Base-by-base conservation (phyloP, 805 yeast species). In the Nakazawaea holstii region DNA sequence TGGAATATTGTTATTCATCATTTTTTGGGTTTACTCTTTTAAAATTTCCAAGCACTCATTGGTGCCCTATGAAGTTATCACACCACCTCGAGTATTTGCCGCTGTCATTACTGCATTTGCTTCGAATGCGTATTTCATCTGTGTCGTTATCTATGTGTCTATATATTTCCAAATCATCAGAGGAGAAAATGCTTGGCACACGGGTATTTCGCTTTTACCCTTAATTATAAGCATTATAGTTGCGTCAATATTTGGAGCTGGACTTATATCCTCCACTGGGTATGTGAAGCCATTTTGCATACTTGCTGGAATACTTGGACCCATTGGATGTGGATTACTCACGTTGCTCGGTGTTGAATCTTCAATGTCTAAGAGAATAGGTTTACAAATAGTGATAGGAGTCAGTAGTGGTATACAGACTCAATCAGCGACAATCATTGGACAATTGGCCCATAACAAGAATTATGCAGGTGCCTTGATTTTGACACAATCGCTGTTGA, bases 381-480 rank as follows among this genome's bases (percentile, higher is more conserved):
- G 81, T 0, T 62, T 67, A 31, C 68, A 74, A 47, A 71, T 77
- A 27, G 53, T 74, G 6, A 56, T 65, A 8, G 85, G 85, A 26
- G 61, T 71, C 5, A 67, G 75, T 0, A 58, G 70, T 38, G 86
- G 85, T 2, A 30, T 74, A 13, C 64, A 61, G 45, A 61, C 76
- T 57, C 82, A 78, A 56, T 62, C 77, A 1, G 53, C 68, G 13
- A 61, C 75, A 41, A 55, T 76, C 30, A 58, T 72, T 1, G 66
- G 75, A 1, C 81, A 78, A 54, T 58, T 78, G 8, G 61, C 68
- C 20, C 78, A 79, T 9, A 81, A 84, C 31, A 73, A 76, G 50
- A 58, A 26, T 8, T 46, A 65, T 1, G 69, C 76, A 6, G 83
- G 82, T 13, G 69, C 74, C 3, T 65, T 68, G 6, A 74, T 79